Evolutionary conservation across 306 rosid species (phyloP), one percentile per base, ranked within the genome.

Genomic region (Psophocarpus tetragonolobus): DNA sequence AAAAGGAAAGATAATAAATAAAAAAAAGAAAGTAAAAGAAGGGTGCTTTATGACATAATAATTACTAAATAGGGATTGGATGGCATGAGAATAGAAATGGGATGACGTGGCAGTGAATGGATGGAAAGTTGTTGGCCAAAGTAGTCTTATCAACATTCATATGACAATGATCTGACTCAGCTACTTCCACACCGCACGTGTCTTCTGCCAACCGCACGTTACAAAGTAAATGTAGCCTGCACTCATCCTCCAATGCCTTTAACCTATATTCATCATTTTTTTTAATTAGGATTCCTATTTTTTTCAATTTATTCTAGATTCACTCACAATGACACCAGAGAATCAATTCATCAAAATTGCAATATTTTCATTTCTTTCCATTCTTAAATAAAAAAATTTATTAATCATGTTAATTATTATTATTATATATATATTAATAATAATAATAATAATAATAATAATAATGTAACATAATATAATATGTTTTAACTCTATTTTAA

Each of bases 81-180:
- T 21, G n/a, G 65, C 20, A 71, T 71, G 9, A 53, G 66, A 50
- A 53, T 72, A 36, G 12, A 53, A 50, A 21, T 32, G 44, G 20
- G 73, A 64, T 33, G 80, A 33, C 29, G 63, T 48, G 70, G 73
- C 11, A 11, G 73, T 33, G 51, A 50, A 2, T 23, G 15, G 27
- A 65, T 51, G 39, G 12, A 2, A n/a, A 14, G 54, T 12, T 13
- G 53, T 45, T 33, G 17, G 26, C 15, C 15, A 62, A 47, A 20
- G 36, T 47, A 33, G 70, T 69, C 41, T 79, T 71, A 71, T 79
- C 83, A 65, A 47, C 15, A 15, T 15, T 13, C 8, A 8, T 32
- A 61, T 79, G 83, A 79, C 83, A 26, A 15, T n/a, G 27, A 79
- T 47, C 78, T 18, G 73, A 79, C 67, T 79, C 83, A 71, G 64